phyloP scores from a whole-genome alignment of 129 eudicot species.

The Ambrosia artemisiifolia region DNA sequence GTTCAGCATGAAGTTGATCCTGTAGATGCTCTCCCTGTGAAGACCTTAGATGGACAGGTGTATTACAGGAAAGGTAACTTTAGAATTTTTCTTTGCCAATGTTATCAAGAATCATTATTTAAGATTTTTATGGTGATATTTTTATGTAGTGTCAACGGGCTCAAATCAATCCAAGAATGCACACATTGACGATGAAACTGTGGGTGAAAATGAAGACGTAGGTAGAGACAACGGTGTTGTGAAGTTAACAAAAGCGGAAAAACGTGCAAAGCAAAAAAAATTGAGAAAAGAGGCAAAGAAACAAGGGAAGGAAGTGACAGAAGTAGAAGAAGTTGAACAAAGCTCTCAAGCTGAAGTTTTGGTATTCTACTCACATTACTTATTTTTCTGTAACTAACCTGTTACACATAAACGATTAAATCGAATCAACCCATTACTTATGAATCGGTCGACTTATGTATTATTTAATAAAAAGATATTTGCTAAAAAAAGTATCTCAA shows the following conservation, averaged over 20 bases:
- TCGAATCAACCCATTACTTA: background rate
- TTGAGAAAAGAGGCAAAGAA: conserved; percentile 83
- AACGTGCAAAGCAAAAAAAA: conserved; percentile 68
- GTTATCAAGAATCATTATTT: background rate
- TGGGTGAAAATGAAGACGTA: conserved; percentile 39
- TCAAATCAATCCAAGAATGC: conserved; percentile 27
- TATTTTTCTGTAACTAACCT: background rate
- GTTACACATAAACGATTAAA: background rate
- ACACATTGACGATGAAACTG: conserved; percentile 40
- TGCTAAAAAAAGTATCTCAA: background rate
- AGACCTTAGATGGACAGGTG: conserved; percentile 71
- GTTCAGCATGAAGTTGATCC: conserved; percentile 63
- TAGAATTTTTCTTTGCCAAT: background rate
- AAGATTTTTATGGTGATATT: background rate
- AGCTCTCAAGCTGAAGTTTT: conserved; percentile 72
- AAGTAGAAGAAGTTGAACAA: conserved; percentile 52
- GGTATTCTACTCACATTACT: conserved; percentile 38
- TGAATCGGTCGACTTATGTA: background rate
- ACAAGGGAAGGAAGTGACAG: conserved; percentile 59
- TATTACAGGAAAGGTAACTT: conserved; percentile 57
- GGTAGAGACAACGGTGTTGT: conserved; percentile 38
- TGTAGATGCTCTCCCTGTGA: conserved; percentile 94
- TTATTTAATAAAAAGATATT: background rate
- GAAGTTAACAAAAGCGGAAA: conserved; percentile 80
- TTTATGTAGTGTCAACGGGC: conserved; percentile 43